phyloP scores from a whole-genome alignment of 208 protist genomes.

The Spongospora subterranea region DNA sequence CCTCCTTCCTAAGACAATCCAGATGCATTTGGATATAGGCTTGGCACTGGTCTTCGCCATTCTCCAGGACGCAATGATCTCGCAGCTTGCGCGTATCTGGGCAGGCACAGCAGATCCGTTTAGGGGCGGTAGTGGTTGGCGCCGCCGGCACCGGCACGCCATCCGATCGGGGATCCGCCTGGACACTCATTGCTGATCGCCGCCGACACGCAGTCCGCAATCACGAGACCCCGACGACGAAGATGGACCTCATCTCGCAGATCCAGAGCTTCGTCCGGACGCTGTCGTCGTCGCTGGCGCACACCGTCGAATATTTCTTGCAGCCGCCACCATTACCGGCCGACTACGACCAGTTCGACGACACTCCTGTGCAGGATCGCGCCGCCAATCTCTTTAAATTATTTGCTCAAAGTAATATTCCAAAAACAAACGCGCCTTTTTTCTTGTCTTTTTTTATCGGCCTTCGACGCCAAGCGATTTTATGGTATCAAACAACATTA shows the following conservation, averaged over 20 bases:
- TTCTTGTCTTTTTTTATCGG: too few species aligned
- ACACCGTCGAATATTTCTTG: slow-evolving; percentile 36
- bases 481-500: too few species aligned
- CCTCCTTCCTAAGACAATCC: background rate
- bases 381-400: slow-evolving; percentile 39
- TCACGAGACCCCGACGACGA: too few species aligned
- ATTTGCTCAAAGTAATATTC: slow-evolving; percentile 40
- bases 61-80: background rate
- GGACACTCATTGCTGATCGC: too few species aligned
- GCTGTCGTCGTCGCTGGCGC: slow-evolving; percentile 49
- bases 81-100: background rate
- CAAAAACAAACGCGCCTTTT: too few species aligned
- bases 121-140: background rate
- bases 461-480: too few species aligned
- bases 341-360: slow-evolving; percentile 38
- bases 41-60: background rate
- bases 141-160: too few species aligned
- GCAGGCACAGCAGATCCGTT: background rate
- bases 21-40: background rate
- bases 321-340: slow-evolving; percentile 4
- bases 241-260: slow-evolving; percentile 52
- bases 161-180: too few species aligned
- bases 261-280: slow-evolving; percentile 52
- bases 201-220: too few species aligned
- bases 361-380: background rate